Base-by-base conservation (phyloP, 345 rosid species). In the Punica granatum region DNA sequence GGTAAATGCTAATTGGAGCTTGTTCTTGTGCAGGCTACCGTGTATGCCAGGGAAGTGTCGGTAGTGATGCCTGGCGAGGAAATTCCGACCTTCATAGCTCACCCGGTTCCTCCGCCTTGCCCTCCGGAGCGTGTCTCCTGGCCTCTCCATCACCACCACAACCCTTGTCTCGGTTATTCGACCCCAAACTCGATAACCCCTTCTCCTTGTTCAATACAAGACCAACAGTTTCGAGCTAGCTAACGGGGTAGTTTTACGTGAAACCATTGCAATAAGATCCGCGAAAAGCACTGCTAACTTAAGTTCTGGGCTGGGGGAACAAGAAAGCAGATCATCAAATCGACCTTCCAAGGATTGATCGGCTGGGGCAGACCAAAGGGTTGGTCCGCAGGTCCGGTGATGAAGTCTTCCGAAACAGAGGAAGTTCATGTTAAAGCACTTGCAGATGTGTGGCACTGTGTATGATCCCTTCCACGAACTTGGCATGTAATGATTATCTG, bases 31-130 rank as follows among this genome's bases (percentile, higher is more conserved):
- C 81, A 89, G 96, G 76, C 80, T 74, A 76, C 84, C 13, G 75
- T 76, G 11, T 82, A 80, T 66, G 84, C 79, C 11, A 79, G 68
- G 51, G 92, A 85, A n/a, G 86, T 85, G 54, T 82, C 96, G 21
- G 92, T 89, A 23, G 69, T 89, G 80, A 89, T 89, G 96, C 96
- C 96, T 0, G 92, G 96, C 1, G 92, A 89, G 66, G 67, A 80
- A 3, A 46, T 81, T 26, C 96, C 92, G 31, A 89, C 89, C 60
- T 89, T 84, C 76, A 82, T 89, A 48, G 92, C 92, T 60, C 83
- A 83, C 66, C 90, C 89, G 42, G 83, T 88, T 63, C 96, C 92
- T 32, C 70, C 67, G 16, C 67, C 72, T 23, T 84, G 82, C 37
- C 80, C 84, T 15, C 82, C 83, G 0, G 82, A 82, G 70, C 72